Evolutionary conservation across 306 rosid species (phyloP), one percentile per base, ranked within the genome.

Genomic region (Crotalaria pallida): DNA sequence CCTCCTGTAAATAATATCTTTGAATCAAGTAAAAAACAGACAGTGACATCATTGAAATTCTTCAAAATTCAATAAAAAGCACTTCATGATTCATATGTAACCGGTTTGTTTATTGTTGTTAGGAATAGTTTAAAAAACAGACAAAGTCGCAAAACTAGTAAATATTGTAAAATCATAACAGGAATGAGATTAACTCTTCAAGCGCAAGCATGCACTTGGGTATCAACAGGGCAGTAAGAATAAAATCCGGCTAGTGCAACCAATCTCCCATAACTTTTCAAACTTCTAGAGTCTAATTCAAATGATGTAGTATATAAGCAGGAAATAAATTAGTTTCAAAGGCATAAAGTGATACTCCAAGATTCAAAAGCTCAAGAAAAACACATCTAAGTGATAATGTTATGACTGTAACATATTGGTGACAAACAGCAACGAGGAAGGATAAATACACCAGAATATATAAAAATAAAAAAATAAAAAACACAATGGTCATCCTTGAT

Each of bases 1-100:
- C 89, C 99, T 70, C 96, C 99, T 94, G 80, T 7, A 53, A 71
- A 40, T 59, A 36, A 27, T 59, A 61, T 51, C 11, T 45, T 69
- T n/a, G 40, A 58, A 56, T 49, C 62, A 74, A 73, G 51, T 65
- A 16, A 49, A 49, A 57, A 64, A 47, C 74, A 57, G 40, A 17
- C 8, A 18, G 22, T 15, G 15, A 22, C 67, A 27, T 58, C 29
- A 29, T 36, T 11, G 70, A 63, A 38, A 68, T 68, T 41, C 58
- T 55, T 59, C 51, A 72, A 58, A 34, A 45, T 56, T 48, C 50
- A 74, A 51, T 29, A 16, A 56, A 57, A 67, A 47, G 19, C 52
- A 26, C 78, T 15, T 51, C 59, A 41, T 12, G 31, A 15, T 58
- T 33, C 26, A 22, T 50, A 29, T 16, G 10, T 50, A 60, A 29